Evolutionary conservation across 208 protist genomes (phyloP).

Genomic region (Acanthamoeba royreba): DNA sequence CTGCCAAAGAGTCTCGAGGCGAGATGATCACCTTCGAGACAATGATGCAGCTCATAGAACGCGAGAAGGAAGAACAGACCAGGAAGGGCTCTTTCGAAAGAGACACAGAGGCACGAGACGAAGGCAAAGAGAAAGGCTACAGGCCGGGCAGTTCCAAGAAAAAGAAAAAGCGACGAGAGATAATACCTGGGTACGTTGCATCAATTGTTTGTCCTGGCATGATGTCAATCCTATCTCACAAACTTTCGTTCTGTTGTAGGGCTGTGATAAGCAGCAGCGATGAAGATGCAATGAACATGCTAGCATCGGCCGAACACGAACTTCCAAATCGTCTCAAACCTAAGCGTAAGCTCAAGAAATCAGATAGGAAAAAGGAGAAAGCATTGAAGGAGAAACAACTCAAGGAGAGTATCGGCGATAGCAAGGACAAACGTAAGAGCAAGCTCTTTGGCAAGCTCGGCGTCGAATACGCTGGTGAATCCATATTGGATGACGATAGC

Average conservation of each 20-base stretch:
- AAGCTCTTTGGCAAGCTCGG: conserved; percentile 23
- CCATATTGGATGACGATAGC: not conserved
- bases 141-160: not conserved
- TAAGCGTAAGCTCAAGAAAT: not conserved
- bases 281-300: conserved; percentile 3
- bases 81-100: not conserved
- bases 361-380: conserved; percentile 6
- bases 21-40: conserved; percentile 46
- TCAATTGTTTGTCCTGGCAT: not conserved
- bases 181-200: not conserved
- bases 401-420: not conserved
- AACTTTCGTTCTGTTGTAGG: not conserved
- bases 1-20: not conserved
- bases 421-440: not conserved
- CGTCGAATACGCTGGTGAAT: not conserved
- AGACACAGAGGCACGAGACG: not conserved
- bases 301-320: not conserved
- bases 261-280: conserved; percentile 15
- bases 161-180: not conserved
- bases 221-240: not conserved
- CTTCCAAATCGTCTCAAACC: not conserved
- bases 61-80: not conserved
- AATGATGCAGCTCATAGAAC: conserved; percentile 38
- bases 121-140: not conserved
- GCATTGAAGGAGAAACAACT: not conserved